Base-by-base conservation (phyloP, 768 basidiomycete species). In the Royoungia palumana region DNA sequence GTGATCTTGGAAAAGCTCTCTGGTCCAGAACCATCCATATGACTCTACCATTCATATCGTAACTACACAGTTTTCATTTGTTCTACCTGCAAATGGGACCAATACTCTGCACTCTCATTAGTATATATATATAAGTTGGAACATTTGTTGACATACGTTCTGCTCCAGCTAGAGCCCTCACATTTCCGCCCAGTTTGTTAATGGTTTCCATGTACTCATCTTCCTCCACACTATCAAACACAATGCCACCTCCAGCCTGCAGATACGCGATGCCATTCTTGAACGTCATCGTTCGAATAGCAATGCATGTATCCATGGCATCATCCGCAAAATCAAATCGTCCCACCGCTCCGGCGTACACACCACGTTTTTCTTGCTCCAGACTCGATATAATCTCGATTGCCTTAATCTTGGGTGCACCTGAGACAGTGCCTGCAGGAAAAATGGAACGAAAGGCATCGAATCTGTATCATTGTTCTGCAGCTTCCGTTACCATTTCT, bases 371-470 rank as follows among this genome's bases (percentile, higher is more conserved):
- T 68, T 97, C 91, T 59, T 85, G 78, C 65, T 98, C 96, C 41
- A 97, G 70, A 17, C 81, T 82, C 6, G 85, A 85, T 24, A 99
- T 73, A 35, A 99, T 83, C 67, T 99, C 92, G 54, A 99, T 91
- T 1, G 96, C 96, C 66, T 95, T 96, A 69, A 99, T 94, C 72
- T 99, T 99, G 2, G 96, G 96, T 27, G 96, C 96, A 20, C 96
- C 96, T 1, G 95, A 97, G 21, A 99, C 96, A 3, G 96, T 99
- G 0, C 96, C 96, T 16, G 95, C 94, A 2, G 96, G 96, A 75
- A 99, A 98, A 55, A 99, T 98, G 20, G 95, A 97, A 10, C 95
- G 83, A 80, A 99, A 98, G 0, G 96, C 96, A 65, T 98, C 95
- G 62, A 97, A 99, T 56, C 94, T 94, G 56, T 3, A 6, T 24